phyloP scores from a whole-genome alignment of 2,329 filamentous ascomycete species.

The Talaromyces verruculosus region DNA sequence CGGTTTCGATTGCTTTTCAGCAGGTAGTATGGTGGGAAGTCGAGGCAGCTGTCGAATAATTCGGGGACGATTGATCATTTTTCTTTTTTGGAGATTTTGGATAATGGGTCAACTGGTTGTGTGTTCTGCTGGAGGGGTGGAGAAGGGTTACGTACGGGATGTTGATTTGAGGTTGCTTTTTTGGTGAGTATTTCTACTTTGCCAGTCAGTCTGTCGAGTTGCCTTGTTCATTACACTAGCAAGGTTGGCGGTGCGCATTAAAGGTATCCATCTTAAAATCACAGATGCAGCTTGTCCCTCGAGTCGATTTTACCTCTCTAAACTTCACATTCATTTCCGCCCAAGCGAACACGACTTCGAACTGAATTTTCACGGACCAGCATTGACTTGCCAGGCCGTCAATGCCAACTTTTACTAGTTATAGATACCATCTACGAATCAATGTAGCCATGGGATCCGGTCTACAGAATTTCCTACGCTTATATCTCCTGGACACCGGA shows the following conservation, averaged over 20 bases:
- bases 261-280: neutral
- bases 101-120: neutral
- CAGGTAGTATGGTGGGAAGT: neutral
- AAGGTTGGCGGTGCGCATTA: conserved; percentile 2
- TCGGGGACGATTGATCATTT: neutral
- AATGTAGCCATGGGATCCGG: neutral
- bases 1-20: conserved; percentile 5
- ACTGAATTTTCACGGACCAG: neutral
- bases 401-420: neutral
- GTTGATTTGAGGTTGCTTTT: neutral
- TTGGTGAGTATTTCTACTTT: conserved; percentile 1
- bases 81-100: neutral
- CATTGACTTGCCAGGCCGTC: neutral
- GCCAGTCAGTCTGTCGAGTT: neutral
- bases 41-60: neutral
- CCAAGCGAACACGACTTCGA: neutral
- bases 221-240: conserved; percentile 1
- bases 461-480: neutral
- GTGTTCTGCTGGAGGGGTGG: neutral
- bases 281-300: neutral
- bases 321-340: too few species aligned
- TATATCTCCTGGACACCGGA: conserved; percentile 7
- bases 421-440: neutral
- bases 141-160: conserved; percentile 1
- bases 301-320: neutral